These are phyloP conservation scores for Amoebophrya sp. DNA, from an alignment of 169 alveolate genomes.

Conservation along the genomic window DNA sequence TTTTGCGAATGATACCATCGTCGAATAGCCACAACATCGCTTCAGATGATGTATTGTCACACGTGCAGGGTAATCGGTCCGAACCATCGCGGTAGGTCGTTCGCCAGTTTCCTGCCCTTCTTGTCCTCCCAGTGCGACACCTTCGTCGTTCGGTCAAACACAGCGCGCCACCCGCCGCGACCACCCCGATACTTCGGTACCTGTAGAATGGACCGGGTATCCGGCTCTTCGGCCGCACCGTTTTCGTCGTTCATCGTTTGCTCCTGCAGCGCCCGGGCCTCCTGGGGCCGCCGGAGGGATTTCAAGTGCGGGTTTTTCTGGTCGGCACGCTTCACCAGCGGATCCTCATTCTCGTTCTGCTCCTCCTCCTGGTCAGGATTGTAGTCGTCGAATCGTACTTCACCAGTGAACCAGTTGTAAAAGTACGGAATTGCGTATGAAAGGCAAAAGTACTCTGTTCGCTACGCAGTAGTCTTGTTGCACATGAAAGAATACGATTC, in stretches of 20 bases:
- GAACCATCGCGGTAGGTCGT: neutral
- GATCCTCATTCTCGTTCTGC: neutral
- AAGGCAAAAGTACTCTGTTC: no score
- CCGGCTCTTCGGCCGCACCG: no score
- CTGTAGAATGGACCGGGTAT: no score
- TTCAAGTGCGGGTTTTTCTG: neutral
- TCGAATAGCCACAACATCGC: no score
- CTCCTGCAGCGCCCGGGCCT: neutral
- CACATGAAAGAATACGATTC: no score
- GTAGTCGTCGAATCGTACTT: neutral
- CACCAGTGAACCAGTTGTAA: neutral
- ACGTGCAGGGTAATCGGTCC: constrained; percentile 3
- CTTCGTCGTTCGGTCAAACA: neutral
- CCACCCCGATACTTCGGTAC: neutral
- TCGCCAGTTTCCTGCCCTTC: neutral
- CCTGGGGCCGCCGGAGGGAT: neutral
- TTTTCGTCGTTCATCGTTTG: no score
- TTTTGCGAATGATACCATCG: no score
- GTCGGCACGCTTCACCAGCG: neutral
- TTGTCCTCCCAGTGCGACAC: neutral
- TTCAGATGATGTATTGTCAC: no score
- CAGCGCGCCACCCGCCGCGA: neutral
- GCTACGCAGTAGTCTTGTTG: no score
- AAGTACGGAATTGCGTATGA: no score
- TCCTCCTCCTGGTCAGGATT: no score